These are phyloP conservation scores for Novymonas esmeraldas DNA, from an alignment of 208 protist genomes.

Conservation along the genomic window DNA sequence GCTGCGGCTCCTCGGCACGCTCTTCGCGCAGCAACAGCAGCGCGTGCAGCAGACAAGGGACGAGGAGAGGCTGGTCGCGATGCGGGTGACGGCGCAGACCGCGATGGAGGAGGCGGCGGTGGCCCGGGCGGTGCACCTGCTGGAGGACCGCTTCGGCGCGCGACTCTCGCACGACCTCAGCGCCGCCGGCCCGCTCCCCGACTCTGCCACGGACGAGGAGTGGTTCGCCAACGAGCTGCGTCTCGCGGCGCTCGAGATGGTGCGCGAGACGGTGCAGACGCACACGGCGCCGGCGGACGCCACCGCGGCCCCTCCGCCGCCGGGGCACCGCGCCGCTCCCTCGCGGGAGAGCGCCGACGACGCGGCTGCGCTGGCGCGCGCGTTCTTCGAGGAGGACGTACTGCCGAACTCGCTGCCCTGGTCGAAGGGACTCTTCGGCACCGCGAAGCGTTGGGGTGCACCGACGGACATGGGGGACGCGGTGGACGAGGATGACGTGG, in stretches of 20 bases:
- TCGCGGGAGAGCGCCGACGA: too few relatives aligned
- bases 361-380: too few relatives aligned
- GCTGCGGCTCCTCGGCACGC: conserved; percentile 1
- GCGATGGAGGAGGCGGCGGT: conserved; percentile 28
- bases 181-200: conserved; percentile 5
- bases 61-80: not conserved
- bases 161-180: not conserved
- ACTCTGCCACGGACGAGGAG: conserved; percentile 30
- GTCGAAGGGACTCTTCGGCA: not conserved
- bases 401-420: not conserved
- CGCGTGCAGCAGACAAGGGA: not conserved
- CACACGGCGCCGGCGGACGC: not conserved
- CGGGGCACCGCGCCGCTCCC: too few relatives aligned
- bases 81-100: conserved; percentile 4
- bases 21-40: conserved; percentile 6
- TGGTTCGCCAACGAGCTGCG: conserved; percentile 26
- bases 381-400: not conserved
- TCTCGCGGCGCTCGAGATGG: conserved; percentile 11
- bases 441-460: not conserved
- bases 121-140: conserved; percentile 14
- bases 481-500: not conserved
- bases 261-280: conserved; percentile 13
- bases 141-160: conserved; percentile 13
- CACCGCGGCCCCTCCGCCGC: not conserved
- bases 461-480: not conserved